Conservation (phyloP, 371 early-diverging fungal genomes). For the Capillidium heterosporum region DNA sequence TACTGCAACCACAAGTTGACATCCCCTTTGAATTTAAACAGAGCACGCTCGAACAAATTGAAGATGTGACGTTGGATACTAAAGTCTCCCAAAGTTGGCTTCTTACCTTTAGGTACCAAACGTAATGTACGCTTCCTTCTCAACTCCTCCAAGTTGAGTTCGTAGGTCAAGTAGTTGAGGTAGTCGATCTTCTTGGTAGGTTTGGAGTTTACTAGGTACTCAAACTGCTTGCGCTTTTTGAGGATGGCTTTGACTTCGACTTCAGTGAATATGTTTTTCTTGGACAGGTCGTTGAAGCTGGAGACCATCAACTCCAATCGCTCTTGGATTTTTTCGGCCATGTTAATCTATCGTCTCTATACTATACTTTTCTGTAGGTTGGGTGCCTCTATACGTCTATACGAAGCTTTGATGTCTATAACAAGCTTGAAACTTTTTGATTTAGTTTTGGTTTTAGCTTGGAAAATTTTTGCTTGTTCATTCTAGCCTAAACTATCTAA, state of each 20-base stretch:
- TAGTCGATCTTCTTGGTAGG: constrained; percentile 57
- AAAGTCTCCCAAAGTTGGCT: constrained; percentile 32
- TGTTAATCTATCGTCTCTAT: constrained; percentile 14
- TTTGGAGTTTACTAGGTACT: constrained; percentile 67
- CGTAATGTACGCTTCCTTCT: constrained; percentile 41
- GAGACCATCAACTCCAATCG: constrained; percentile 86
- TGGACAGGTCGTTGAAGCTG: constrained; percentile 76
- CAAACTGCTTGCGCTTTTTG: constrained; percentile 72
- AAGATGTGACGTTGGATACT: constrained; percentile 47
- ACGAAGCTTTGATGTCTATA: too few relatives aligned
- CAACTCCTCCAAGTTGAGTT: constrained; percentile 71
- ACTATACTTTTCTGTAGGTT: too few relatives aligned
- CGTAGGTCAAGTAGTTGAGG: constrained; percentile 81
- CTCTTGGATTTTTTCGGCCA: constrained; percentile 81
- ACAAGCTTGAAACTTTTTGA: too few relatives aligned
- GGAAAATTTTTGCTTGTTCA: too few relatives aligned
- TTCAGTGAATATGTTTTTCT: constrained; percentile 58
- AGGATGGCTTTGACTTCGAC: constrained; percentile 70
- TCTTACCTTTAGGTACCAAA: not conserved
- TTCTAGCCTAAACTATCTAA: too few relatives aligned
- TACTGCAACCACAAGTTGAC: constrained; percentile 77
- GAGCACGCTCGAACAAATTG: constrained; percentile 57
- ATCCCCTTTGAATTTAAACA: constrained; percentile 65
- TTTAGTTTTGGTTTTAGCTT: too few relatives aligned
- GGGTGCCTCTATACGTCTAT: too few relatives aligned